These are phyloP conservation scores for Hsuehochloa calcarea DNA, from an alignment of 176 grass and related monocot species.

Conservation along the genomic window DNA sequence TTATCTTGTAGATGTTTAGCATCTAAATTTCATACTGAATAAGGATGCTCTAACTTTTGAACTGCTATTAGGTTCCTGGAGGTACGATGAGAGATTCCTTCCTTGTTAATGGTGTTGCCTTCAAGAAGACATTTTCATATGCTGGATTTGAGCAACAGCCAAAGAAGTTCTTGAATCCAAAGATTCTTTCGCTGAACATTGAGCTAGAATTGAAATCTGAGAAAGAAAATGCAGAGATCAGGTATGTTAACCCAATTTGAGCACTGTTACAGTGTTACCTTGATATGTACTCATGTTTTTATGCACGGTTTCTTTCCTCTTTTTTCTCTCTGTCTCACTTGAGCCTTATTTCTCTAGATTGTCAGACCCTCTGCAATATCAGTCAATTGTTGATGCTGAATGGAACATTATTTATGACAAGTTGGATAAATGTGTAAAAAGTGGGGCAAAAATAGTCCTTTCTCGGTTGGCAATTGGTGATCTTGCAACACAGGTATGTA, in stretches of 20 bases:
- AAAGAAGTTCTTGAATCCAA: conserved; percentile 85
- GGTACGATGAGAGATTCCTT: conserved; percentile 93
- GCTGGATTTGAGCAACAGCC: conserved; percentile 94
- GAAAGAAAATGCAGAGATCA: conserved; percentile 98
- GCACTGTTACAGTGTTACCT: background rate
- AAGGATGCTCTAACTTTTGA: background rate
- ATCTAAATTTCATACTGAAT: background rate
- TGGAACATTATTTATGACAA: conserved; percentile 99
- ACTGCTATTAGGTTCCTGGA: conserved; percentile 67
- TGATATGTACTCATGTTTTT: background rate
- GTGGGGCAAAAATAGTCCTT: conserved; percentile 86
- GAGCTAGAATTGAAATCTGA: conserved; percentile 89
- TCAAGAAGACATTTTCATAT: conserved; percentile 96
- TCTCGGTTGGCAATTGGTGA: conserved; percentile 91
- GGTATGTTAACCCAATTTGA: conserved; percentile 33
- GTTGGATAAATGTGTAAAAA: conserved; percentile 93
- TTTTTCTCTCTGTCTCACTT: background rate
- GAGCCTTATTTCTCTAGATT: conserved; percentile 41
- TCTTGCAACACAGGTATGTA: conserved; percentile 80
- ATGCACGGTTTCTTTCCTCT: background rate
- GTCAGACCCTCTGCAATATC: conserved; percentile 84
- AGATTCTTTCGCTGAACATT: conserved; percentile 94
- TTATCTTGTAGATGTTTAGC: background rate
- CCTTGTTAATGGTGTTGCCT: conserved; percentile 85
- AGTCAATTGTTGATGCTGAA: conserved; percentile 96